phyloP scores from a whole-genome alignment of 2,329 filamentous ascomycete species.

The Talaromyces sp. region DNA sequence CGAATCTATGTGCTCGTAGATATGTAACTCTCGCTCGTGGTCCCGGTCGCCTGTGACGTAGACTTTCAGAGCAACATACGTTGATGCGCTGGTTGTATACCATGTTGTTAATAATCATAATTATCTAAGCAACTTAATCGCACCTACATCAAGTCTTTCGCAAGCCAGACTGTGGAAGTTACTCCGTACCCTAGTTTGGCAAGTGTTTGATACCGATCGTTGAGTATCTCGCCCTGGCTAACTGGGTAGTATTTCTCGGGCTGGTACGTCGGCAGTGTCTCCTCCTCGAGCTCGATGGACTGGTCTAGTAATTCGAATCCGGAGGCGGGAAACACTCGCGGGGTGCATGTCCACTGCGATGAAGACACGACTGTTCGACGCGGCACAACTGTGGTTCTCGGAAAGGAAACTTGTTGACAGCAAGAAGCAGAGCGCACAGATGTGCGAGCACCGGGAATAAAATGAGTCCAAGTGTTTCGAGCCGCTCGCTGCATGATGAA shows the following conservation, averaged over 20 bases:
- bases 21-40: slow-evolving; percentile 30
- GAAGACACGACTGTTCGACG: no score
- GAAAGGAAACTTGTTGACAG: no score
- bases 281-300: background rate
- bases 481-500: no score
- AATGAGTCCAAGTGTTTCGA: no score
- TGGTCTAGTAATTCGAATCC: background rate
- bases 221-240: background rate
- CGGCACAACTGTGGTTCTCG: no score
- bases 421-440: no score
- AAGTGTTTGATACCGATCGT: background rate
- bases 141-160: slow-evolving; percentile 15
- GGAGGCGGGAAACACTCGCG: no score
- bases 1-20: slow-evolving; percentile 36
- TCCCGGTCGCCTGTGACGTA: slow-evolving; percentile 24
- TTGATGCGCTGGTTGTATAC: background rate
- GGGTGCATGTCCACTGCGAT: no score
- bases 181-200: background rate
- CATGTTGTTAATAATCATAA: background rate
- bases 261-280: background rate
- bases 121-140: no score
- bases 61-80: slow-evolving; percentile 26
- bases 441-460: no score
- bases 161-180: slow-evolving; percentile 33
- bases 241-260: slow-evolving; percentile 20